Conservation (phyloP, 441 rosid genomes). For the Pelargonium myrrhifolium region DNA sequence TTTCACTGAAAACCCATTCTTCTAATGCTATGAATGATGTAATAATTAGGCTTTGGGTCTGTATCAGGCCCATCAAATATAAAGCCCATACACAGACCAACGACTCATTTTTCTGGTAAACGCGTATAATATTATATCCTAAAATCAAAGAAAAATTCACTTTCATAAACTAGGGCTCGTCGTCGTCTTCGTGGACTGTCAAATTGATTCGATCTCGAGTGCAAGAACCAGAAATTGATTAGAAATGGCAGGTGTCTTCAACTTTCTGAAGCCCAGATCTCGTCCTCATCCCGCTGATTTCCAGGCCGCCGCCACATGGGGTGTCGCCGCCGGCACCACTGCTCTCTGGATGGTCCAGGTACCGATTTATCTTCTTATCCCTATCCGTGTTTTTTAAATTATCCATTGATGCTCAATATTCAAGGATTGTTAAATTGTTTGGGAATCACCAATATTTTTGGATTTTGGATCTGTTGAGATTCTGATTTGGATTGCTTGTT, state of each 20-base stretch:
- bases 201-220: background rate
- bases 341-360: slow-evolving; percentile 1
- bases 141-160: background rate
- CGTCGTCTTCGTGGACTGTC: background rate
- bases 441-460: no score
- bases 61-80: no score
- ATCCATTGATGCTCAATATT: no score
- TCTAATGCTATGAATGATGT: no score
- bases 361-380: background rate
- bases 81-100: no score
- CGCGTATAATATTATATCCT: background rate
- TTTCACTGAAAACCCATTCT: no score
- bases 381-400: background rate
- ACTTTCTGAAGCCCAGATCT: background rate
- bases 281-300: background rate
- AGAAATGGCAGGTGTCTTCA: background rate
- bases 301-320: background rate
- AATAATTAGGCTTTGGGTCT: no score
- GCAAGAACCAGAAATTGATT: background rate
- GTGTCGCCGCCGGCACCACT: background rate
- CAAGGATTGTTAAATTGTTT: no score
- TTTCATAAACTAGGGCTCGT: background rate
- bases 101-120: background rate
- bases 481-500: background rate
- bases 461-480: background rate